Percentiles rank a stretch among this genome's conserved stretches.
Conservation (phyloP, 2,329 filamentous ascomycete species). For the Lasiodiplodia hormozganensis region DNA sequence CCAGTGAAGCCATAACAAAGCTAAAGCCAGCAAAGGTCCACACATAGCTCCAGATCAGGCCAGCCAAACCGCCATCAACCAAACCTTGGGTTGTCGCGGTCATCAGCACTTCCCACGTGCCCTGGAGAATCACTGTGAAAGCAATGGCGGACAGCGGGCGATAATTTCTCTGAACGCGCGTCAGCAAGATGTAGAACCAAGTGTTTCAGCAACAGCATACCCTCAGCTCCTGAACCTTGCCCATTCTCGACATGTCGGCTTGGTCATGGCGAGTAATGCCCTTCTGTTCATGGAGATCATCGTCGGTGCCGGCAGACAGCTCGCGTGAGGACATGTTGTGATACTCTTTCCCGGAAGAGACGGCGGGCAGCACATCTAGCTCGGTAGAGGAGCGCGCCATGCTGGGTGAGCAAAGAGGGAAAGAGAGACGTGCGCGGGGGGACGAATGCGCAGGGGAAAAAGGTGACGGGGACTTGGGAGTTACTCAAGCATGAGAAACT, state of each 20-base stretch:
- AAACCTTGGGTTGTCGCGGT: slow-evolving; percentile 35
- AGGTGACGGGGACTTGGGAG: neutral
- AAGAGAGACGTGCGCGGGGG: neutral
- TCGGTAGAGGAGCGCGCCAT: neutral
- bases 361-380: neutral
- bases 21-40: slow-evolving; percentile 44
- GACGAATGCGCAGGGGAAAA: neutral
- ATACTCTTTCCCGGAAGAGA: neutral
- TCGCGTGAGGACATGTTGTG: slow-evolving; percentile 8
- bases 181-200: neutral
- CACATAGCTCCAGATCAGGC: slow-evolving; percentile 39
- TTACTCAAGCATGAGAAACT: neutral
- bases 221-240: slow-evolving; percentile 58
- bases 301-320: neutral
- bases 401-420: no score
- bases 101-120: slow-evolving; percentile 61
- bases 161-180: slow-evolving; percentile 52
- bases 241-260: slow-evolving; percentile 56
- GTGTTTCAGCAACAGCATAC: slow-evolving; percentile 36
- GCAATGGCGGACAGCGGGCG: slow-evolving; percentile 59
- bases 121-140: slow-evolving; percentile 60
- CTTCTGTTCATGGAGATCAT: slow-evolving; percentile 7
- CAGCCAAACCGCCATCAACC: slow-evolving; percentile 29
- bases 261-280: slow-evolving; percentile 29
- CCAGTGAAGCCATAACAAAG: slow-evolving; percentile 31